These are phyloP conservation scores for Starmera stellimalicola DNA, from an alignment of 1,139 yeast genomes.

Conservation along the genomic window DNA sequence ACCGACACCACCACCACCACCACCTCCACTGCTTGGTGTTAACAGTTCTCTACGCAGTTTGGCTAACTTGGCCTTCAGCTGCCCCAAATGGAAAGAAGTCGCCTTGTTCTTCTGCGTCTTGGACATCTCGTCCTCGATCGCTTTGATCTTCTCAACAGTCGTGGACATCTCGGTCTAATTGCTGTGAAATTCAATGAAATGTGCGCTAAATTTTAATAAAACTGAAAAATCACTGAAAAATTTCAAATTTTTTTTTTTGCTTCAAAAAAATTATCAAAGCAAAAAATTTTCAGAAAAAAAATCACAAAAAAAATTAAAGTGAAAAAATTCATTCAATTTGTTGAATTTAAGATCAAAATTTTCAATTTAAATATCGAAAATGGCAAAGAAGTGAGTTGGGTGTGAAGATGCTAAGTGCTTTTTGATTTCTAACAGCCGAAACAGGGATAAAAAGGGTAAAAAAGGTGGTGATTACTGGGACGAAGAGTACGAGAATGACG, in stretches of 20 bases:
- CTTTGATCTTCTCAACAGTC: conserved; percentile 43
- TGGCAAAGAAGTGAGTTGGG: conserved; percentile 16
- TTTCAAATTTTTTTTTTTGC: conserved; percentile 1
- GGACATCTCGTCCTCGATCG: conserved; percentile 93
- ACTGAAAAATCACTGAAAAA: background rate
- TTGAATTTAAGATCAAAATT: conserved; percentile 1
- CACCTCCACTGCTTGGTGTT: conserved; percentile 67
- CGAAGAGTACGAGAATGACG: conserved; percentile 59
- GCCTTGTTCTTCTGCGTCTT: conserved; percentile 93
- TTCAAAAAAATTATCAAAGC: background rate
- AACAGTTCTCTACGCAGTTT: conserved; percentile 86
- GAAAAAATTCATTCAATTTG: conserved; percentile 3
- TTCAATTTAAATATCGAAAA: conserved; percentile 2
- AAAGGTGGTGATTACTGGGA: conserved; percentile 76
- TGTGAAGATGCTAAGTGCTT: background rate
- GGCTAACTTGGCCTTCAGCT: conserved; percentile 91
- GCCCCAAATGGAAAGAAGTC: conserved; percentile 93
- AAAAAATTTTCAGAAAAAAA: conserved; percentile 1
- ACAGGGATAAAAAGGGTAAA: conserved; percentile 31
- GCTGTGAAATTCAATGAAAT: too few relatives aligned
- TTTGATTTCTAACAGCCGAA: too few relatives aligned
- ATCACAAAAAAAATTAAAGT: background rate
- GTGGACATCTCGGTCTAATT: conserved; percentile 10
- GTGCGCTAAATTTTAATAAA: background rate
- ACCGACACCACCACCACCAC: conserved; percentile 85